These are phyloP conservation scores for Chondrus crispus DNA, from an alignment of 23 red algal genomes.

Conservation along the genomic window DNA sequence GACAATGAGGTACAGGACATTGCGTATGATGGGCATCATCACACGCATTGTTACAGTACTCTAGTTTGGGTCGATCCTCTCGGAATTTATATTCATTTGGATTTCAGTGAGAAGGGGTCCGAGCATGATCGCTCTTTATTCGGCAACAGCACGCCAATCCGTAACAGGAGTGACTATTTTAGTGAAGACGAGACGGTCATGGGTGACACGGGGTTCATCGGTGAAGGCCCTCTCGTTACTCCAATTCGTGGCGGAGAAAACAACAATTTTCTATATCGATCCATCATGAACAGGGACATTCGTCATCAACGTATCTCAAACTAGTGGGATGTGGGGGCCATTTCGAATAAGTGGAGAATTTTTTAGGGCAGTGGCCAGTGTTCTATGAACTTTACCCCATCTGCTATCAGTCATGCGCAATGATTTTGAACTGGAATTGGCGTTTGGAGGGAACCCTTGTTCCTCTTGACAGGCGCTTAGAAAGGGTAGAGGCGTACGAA, in stretches of 20 bases:
- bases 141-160: background rate
- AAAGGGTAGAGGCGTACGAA: no score
- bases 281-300: background rate
- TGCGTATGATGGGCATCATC: background rate
- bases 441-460: no score
- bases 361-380: slow-evolving; percentile 20
- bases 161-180: background rate
- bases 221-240: background rate
- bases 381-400: background rate
- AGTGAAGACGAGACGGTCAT: background rate
- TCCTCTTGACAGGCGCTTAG: no score
- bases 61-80: background rate
- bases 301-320: slow-evolving; percentile 4
- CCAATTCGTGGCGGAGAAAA: background rate
- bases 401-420: no score
- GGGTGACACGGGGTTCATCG: background rate
- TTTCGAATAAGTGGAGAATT: slow-evolving; percentile 16
- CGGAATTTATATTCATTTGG: background rate
- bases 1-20: background rate
- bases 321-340: slow-evolving; percentile 21
- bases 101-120: background rate
- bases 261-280: background rate
- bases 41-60: background rate
- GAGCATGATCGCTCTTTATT: background rate
- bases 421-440: no score